Conservation (phyloP, 2,329 filamentous ascomycete genomes). For the Claviceps spartinae region DNA sequence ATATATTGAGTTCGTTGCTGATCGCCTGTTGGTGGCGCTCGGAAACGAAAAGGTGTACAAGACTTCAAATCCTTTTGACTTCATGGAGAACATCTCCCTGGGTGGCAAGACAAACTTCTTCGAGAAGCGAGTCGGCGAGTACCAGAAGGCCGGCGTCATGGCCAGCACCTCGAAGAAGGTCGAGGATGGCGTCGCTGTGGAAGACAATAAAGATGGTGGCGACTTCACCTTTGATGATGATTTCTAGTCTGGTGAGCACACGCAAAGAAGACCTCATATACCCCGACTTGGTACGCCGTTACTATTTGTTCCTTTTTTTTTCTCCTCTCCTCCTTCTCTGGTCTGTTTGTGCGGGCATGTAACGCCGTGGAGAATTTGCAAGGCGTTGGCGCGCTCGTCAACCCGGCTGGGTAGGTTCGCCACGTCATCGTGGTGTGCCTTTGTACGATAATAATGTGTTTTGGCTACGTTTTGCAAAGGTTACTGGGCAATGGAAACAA, state of each 20-base stretch:
- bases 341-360: conserved; percentile 5
- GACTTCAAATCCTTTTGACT: conserved; percentile 92
- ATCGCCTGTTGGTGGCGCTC: conserved; percentile 82
- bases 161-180: conserved; percentile 68
- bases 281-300: background rate
- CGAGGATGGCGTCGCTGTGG: conserved; percentile 29
- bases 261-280: conserved; percentile 10
- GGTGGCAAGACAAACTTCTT: conserved; percentile 99
- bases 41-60: conserved; percentile 94
- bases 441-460: conserved; percentile 4
- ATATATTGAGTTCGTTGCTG: conserved; percentile 99
- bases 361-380: conserved; percentile 8
- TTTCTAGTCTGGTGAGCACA: conserved; percentile 49
- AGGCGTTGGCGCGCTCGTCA: background rate
- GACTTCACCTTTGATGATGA: conserved; percentile 94
- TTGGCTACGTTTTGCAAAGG: conserved; percentile 1
- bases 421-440: background rate
- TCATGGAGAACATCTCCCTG: conserved; percentile 99
- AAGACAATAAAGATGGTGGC: conserved; percentile 45
- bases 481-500: conserved; percentile 1
- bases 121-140: conserved; percentile 98
- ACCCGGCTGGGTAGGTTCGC: background rate
- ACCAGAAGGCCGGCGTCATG: conserved; percentile 99
- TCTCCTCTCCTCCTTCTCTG: conserved; percentile 5
- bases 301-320: conserved; percentile 10